Evolutionary conservation across 306 rosid genomes (phyloP).

Genomic region (Rosa multiflora): DNA sequence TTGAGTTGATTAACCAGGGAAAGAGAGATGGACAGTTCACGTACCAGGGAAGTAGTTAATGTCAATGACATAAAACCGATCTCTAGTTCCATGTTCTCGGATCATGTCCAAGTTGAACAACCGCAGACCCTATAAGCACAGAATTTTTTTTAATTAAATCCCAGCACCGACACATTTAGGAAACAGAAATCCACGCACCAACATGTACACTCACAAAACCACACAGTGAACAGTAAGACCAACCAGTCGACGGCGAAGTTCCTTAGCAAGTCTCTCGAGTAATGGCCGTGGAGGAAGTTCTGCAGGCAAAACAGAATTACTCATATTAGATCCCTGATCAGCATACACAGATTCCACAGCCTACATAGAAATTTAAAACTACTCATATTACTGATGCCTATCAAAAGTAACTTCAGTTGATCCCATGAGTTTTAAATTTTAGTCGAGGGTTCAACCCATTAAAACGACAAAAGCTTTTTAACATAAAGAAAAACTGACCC

Average conservation of each 20-base stretch:
- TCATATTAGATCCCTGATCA: slow-evolving; percentile 21
- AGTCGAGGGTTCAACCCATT: slow-evolving; percentile 5
- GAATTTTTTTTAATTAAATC: not conserved
- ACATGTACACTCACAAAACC: not conserved
- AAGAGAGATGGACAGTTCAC: slow-evolving; percentile 15
- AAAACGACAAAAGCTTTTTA: not conserved
- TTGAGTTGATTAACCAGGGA: not conserved
- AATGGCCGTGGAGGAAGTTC: slow-evolving; percentile 94
- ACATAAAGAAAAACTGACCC: not conserved
- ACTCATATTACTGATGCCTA: not conserved
- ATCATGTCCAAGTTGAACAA: slow-evolving; percentile 86
- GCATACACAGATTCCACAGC: not conserved
- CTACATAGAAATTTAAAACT: slow-evolving; percentile 15
- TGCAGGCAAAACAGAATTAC: slow-evolving; percentile 35
- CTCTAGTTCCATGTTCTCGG: slow-evolving; percentile 69
- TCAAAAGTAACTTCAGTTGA: not conserved
- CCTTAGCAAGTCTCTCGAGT: slow-evolving; percentile 85
- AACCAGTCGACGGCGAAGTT: slow-evolving; percentile 78
- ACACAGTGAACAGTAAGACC: slow-evolving; percentile 6
- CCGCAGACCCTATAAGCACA: slow-evolving; percentile 61
- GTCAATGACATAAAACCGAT: slow-evolving; percentile 82
- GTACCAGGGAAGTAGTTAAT: slow-evolving; percentile 92
- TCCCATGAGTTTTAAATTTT: not conserved
- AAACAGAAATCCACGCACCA: not conserved
- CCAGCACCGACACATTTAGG: not conserved